Evolutionary conservation across 2,329 filamentous ascomycete genomes (phyloP).

Genomic region (Diaporthe sp.): DNA sequence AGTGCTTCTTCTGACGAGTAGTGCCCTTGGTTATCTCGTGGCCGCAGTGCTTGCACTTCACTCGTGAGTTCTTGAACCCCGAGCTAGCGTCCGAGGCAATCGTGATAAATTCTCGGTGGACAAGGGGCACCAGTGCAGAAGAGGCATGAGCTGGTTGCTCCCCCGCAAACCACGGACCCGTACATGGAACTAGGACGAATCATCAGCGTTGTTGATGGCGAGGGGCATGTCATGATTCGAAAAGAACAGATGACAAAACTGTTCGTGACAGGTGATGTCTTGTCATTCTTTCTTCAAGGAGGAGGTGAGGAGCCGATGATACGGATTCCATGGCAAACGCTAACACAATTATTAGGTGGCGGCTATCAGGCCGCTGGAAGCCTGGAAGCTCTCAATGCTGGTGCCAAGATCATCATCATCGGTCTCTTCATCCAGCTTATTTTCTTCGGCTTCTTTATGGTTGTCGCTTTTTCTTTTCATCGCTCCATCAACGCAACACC

Average conservation of each 20-base stretch:
- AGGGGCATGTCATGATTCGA: not conserved
- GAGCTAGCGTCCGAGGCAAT: no score
- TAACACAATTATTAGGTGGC: not conserved
- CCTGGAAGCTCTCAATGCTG: conserved; percentile 31
- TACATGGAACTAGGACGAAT: conserved; percentile 30
- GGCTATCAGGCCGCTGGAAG: not conserved
- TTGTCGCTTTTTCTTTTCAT: conserved; percentile 55
- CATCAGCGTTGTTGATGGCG: conserved; percentile 16
- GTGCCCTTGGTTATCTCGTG: no score
- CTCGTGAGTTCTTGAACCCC: no score
- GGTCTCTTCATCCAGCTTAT: conserved; percentile 61
- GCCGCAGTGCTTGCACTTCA: no score
- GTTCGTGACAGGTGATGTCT: conserved; percentile 22
- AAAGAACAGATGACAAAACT: conserved; percentile 25
- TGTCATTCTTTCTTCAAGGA: conserved; percentile 24
- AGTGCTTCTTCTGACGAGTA: no score
- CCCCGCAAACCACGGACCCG: no score
- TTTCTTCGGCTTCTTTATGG: conserved; percentile 60
- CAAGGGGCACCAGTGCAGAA: no score
- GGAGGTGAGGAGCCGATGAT: not conserved
- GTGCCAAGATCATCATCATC: conserved; percentile 37
- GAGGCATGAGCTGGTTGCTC: no score
- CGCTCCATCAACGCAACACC: conserved; percentile 43
- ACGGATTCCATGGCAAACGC: not conserved
- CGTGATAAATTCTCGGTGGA: no score